These are phyloP conservation scores for Sporothrix dimorphospora DNA, from an alignment of 2,329 filamentous ascomycete genomes.

Conservation along the genomic window DNA sequence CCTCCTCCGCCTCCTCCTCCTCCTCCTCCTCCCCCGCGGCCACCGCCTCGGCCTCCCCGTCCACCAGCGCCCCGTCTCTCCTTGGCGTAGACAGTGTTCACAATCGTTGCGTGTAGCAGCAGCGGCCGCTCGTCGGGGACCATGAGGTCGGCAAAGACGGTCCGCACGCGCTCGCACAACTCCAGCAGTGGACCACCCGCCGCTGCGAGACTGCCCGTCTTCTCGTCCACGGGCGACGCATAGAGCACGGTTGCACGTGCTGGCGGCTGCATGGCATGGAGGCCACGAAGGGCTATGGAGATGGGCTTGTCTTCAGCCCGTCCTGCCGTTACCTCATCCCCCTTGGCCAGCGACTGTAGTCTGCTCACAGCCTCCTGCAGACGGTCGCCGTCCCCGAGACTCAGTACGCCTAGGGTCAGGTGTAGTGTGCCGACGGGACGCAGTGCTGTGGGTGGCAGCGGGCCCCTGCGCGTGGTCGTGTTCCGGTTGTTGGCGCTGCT, in stretches of 20 bases:
- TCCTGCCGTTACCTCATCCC: no score
- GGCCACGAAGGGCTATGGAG: constrained; percentile 54
- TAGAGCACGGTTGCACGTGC: constrained; percentile 64
- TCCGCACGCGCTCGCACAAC: constrained; percentile 62
- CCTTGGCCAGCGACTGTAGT: constrained; percentile 44
- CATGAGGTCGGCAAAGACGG: constrained; percentile 60
- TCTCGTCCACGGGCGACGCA: constrained; percentile 58
- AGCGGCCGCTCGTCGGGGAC: constrained; percentile 63
- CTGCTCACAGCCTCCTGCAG: constrained; percentile 49
- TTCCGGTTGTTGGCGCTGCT: constrained; percentile 36
- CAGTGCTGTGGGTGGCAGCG: constrained; percentile 68
- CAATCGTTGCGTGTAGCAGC: constrained; percentile 79
- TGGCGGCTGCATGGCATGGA: constrained; percentile 64
- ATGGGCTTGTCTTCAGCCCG: constrained; percentile 35
- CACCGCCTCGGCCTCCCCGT: constrained; percentile 34
- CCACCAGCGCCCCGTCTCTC: constrained; percentile 39
- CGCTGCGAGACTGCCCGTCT: constrained; percentile 53
- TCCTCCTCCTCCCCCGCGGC: constrained; percentile 33
- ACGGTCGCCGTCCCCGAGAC: constrained; percentile 54
- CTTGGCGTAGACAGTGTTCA: constrained; percentile 79
- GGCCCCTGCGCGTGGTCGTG: constrained; percentile 8
- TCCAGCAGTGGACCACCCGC: constrained; percentile 49
- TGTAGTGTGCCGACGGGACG: constrained; percentile 81
- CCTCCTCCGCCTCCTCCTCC: constrained; percentile 32
- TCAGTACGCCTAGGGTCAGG: constrained; percentile 86